Evolutionary conservation across 1,284 basidiomycete genomes (phyloP).

Genomic region (Cronartium quercuum): DNA sequence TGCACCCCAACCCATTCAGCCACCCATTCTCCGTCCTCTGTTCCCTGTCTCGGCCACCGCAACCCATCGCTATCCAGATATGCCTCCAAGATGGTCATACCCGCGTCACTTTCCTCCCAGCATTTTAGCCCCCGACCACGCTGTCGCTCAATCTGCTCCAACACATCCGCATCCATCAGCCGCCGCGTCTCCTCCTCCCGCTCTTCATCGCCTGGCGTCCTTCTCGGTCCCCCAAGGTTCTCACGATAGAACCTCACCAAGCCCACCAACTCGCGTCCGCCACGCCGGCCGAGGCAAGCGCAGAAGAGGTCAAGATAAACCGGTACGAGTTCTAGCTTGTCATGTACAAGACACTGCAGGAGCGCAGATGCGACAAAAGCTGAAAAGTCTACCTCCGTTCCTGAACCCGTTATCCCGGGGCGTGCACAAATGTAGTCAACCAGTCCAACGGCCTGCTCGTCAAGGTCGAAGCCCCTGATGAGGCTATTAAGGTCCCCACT

Average conservation of each 20-base stretch:
- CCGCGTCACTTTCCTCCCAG: background rate
- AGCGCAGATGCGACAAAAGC: slow-evolving; percentile 68
- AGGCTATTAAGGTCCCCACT: slow-evolving; percentile 24
- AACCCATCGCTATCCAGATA: background rate
- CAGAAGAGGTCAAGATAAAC: slow-evolving; percentile 62
- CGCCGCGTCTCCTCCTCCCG: background rate
- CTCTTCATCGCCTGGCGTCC: background rate
- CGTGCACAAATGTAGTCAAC: slow-evolving; percentile 28
- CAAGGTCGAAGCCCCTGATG: slow-evolving; percentile 33
- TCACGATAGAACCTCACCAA: slow-evolving; percentile 19
- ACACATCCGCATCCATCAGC: background rate
- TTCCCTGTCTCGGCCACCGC: background rate
- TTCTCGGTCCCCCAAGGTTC: slow-evolving; percentile 6
- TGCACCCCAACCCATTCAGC: slow-evolving; percentile 9
- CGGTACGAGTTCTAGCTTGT: slow-evolving; percentile 71
- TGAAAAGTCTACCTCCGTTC: slow-evolving; percentile 48
- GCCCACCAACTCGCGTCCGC: slow-evolving; percentile 17
- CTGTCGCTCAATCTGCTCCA: background rate
- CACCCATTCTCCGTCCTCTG: slow-evolving; percentile 4
- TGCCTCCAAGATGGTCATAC: background rate
- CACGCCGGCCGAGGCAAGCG: slow-evolving; percentile 1
- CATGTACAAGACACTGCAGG: slow-evolving; percentile 78
- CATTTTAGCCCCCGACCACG: background rate
- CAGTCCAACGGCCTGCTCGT: slow-evolving; percentile 24
- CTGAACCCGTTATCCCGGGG: background rate